Conservation (phyloP, 257 asterid species). For the Echium plantagineum region DNA sequence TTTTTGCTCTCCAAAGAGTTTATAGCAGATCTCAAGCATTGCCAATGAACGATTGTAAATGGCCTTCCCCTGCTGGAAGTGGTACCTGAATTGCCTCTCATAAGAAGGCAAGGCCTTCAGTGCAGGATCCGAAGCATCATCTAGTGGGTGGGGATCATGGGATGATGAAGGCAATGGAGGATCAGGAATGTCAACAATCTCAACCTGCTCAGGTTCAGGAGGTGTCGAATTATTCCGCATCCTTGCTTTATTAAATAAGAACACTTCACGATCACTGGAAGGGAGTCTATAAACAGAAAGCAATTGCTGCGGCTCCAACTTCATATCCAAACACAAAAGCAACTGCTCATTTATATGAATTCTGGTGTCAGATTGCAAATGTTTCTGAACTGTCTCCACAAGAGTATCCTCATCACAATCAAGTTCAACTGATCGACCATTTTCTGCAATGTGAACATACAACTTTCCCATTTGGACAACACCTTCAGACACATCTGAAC, state of each 20-base stretch:
- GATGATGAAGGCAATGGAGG: conserved; percentile 46
- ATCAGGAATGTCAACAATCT: conserved; percentile 46
- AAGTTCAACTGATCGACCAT: conserved; percentile 68
- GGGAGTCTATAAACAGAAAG: conserved; percentile 76
- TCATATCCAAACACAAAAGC: conserved; percentile 79
- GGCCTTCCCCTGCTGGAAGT: conserved; percentile 69
- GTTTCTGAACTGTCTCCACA: conserved; percentile 70
- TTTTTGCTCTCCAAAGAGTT: conserved; percentile 66
- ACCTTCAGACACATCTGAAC: conserved; percentile 40
- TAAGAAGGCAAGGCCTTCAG: conserved; percentile 78
- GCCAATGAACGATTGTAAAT: conserved; percentile 54
- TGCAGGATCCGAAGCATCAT: conserved; percentile 89
- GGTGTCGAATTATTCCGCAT: conserved; percentile 61
- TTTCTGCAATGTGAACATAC: conserved; percentile 69
- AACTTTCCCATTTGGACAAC: conserved; percentile 71
- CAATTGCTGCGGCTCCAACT: conserved; percentile 54
- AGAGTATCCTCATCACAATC: conserved; percentile 58
- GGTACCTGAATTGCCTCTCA: conserved; percentile 86
- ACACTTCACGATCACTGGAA: conserved; percentile 57
- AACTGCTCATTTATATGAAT: conserved; percentile 67
- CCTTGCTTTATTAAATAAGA: conserved; percentile 66
- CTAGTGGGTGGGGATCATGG: conserved; percentile 57
- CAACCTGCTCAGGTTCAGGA: conserved; percentile 54
- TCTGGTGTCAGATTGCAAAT: conserved; percentile 46
- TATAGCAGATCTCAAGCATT: conserved; percentile 44